Evolutionary conservation across 805 yeast species (phyloP), one percentile per base, ranked within the genome.

Genomic region (Jamesozyma jinghongensis): DNA sequence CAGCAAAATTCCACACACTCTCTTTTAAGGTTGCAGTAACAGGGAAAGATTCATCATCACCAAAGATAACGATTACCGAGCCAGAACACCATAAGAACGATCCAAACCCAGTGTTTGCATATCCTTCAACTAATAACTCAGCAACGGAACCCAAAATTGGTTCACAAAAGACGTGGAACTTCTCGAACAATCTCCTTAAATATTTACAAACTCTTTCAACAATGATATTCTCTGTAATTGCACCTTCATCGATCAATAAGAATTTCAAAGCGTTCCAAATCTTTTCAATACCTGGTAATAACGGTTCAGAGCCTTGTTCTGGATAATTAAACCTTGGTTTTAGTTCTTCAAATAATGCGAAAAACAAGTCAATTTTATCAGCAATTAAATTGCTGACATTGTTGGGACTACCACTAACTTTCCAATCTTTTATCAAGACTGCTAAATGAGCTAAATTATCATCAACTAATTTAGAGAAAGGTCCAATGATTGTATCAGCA

Each of bases 81-180:
- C 96, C 97, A 2, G 94, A 80, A 12, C 85, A 90, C 92, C 94
- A 88, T 41, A 88, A 64, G 56, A 81, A 87, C 57, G 95, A 85
- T 3, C 96, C 97, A 53, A 66, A 75, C 28, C 77, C 74, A 17
- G 81, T 81, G 20, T 65, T 63, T 34, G 77, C 70, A 63, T 86
- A 88, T 1, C 94, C 92, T 30, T 70, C 69, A 17, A 75, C 80
- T 41, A 87, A 69, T 37, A 80, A 62, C 40, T 73, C 78, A 1
- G 86, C 85, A 30, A 86, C 72, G 12, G 74, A 69, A 3, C 77
- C 73, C 16, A 88, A 65, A 19, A 83, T 67, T 3, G 83, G 79
- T 34, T 59, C 58, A 37, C 60, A 54, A 36, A 59, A 60, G 14
- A 59, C 41, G 37, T 60, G 65, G 35, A 53, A 60, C 33, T 49